Base-by-base conservation (phyloP, 1,284 basidiomycete genomes). In the Sphaerobolus stellatus region DNA sequence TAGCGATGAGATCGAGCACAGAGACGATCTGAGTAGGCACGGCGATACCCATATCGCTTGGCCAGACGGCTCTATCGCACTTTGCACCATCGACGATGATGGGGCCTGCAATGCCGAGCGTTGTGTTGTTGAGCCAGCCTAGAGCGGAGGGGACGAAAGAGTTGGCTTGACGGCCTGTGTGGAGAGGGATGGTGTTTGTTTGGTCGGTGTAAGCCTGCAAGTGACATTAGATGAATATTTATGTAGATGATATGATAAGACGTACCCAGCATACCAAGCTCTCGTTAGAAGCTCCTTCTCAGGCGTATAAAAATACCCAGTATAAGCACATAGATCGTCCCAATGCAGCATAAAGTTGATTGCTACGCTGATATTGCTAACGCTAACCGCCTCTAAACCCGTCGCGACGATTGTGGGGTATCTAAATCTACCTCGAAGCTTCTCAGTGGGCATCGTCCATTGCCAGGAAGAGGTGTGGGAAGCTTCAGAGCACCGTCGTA, bases 71-170 rank as follows among this genome's bases (percentile, higher is more conserved):
- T n/a, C 80, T 71, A 59, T 83, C 82, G 7, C 81, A 75, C 62
- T 84, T 84, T 3, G 81, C 82, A 25, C 82, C 82, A 56, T 84
- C 82, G 5, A 84, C 81, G 47, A 84, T 82, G 46, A 84, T 82
- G 4, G 82, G 82, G 0, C 81, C 78, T 6, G n/a, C n/a, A n/a
- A n/a, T n/a, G n/a, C n/a, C n/a, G n/a, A n/a, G n/a, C n/a, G n/a
- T n/a, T 1, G 80, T 81, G 57, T 82, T 78, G 60, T 83, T 83
- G 27, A 70, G 71, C 82, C 82, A 84, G n/a, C 73, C 81, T 78
- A 54, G 11, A 18, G 49, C 49, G 38, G 13, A 6, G 22, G 4
- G 38, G 28, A 22, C n/a, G n/a, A n/a, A 71, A 55, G 78, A 70
- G 0, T 80, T 80, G 0, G 81, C 72, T 52, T 75, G 65, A n/a